Evolutionary conservation across 164 flowering plant genomes (phyloP), one percentile per base, ranked within the genome.

Genomic region (Kalanchoe fedtschenkoi): DNA sequence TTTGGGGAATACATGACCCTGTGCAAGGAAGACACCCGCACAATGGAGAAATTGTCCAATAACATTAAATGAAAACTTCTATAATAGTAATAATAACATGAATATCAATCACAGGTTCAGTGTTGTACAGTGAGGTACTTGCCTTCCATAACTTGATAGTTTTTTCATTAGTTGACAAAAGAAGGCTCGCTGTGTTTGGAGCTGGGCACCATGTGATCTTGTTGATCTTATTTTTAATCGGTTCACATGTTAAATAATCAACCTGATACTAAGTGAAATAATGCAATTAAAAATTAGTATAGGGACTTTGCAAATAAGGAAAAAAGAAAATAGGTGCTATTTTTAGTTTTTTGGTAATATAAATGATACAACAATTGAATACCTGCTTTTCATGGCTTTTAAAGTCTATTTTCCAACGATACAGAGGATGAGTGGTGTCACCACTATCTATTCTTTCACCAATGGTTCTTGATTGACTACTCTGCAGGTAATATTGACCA

Each of bases 351-450:
- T n/a, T n/a, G n/a, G n/a, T n/a, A n/a, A n/a, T n/a, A n/a, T n/a
- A n/a, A 51, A 51, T 51, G 28, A 22, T 51, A 6, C 28, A 51
- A 5, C 39, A 37, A 58, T 60, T 30, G 46, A 62, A 42, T 75
- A 89, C 98, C 96, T 93, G 96, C 63, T 95, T 96, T 71, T 93
- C 98, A 71, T 93, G 98, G 73, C 97, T 93, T 74, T 93, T 96
- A 71, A 93, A 93, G 72, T 93, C 97, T 32, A 97, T 93, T 69
- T 93, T 90, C 64, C 88, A 93, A 11, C 97, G 96, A 51, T 90
- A 93, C 60, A 88, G 92, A 32, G 97, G 95, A 79, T 88, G 96
- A 69, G 87, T 84, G 62, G 71, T 79, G 58, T 80, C 65, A 58
- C 87, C 56, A 66, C 81, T 78, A 66, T 90, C 98, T 70, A 70